Evolutionary conservation across 805 yeast genomes (phyloP).

Genomic region (Nakazawaea wickerhamii): DNA sequence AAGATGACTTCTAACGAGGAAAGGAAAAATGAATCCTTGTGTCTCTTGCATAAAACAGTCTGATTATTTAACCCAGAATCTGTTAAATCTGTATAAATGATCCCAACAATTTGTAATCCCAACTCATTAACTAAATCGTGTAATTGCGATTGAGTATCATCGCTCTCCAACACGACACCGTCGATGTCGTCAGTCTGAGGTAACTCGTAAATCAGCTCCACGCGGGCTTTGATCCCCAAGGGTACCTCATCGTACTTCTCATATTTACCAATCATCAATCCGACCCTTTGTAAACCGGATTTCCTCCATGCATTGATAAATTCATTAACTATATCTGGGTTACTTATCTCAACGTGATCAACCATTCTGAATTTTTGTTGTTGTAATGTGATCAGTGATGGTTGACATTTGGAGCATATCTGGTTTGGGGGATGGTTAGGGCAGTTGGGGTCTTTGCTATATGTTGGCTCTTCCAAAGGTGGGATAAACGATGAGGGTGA

Average conservation of each 20-base stretch:
- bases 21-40: slow-evolving; percentile 83
- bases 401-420: slow-evolving; percentile 94
- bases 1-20: slow-evolving; percentile 82
- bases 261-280: slow-evolving; percentile 79
- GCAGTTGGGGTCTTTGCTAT: slow-evolving; percentile 58
- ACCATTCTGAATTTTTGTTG: slow-evolving; percentile 92
- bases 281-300: slow-evolving; percentile 83
- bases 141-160: slow-evolving; percentile 27
- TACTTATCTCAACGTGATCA: slow-evolving; percentile 91
- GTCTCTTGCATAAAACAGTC: slow-evolving; percentile 86
- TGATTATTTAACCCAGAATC: slow-evolving; percentile 89
- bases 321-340: slow-evolving; percentile 63
- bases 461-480: slow-evolving; percentile 72
- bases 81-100: slow-evolving; percentile 82
- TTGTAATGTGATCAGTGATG: slow-evolving; percentile 88
- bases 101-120: slow-evolving; percentile 72
- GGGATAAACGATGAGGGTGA: slow-evolving; percentile 66
- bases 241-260: slow-evolving; percentile 79
- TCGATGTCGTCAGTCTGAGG: slow-evolving; percentile 84
- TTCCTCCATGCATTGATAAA: slow-evolving; percentile 92
- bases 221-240: slow-evolving; percentile 88
- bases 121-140: slow-evolving; percentile 49
- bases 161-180: slow-evolving; percentile 60
- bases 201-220: slow-evolving; percentile 91
- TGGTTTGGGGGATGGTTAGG: slow-evolving; percentile 88